Evolutionary conservation across 148 eudicot species (phyloP), one percentile per base, ranked within the genome.

Genomic region (Heliamphora exappendiculata): DNA sequence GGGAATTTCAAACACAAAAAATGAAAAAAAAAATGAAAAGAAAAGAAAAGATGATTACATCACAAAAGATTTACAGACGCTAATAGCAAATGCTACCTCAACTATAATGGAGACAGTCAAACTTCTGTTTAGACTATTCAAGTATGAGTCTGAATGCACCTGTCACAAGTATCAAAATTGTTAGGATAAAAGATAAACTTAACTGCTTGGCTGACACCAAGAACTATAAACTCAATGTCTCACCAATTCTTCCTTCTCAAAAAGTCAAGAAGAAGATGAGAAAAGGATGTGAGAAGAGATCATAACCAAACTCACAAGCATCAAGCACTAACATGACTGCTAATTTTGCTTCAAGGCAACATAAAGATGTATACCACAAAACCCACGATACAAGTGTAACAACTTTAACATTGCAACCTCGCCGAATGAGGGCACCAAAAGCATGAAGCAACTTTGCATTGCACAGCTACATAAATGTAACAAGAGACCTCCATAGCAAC

Each of bases 131-230:
- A 94, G 86, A 81, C 96, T 90, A 73, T 82, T 79, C 81, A 94
- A 89, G 87, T 94, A 94, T 44, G 84, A 78, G 64, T 94, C 84
- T 45, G 98, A 82, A 84, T 94, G 98, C 72, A 94, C 93, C 97
- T 94, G 85, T 28, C 80, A 68, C 59, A 78, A 50, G 26, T 68
- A 69, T 19, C 64, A 67, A 58, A 53, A 77, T 59, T 45, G 55
- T 39, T 42, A 80, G 74, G 62, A 69, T 6, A 47, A 4, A 37
- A 39, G 42, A 29, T 36, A 22, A 59, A 60, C 41, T 63, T 29
- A 3, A 22, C 62, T 3, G 55, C 49, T 26, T 44, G 28, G 65
- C 19, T 13, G 59, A 45, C 39, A 53, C 29, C 29, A 28, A 64
- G 59, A 71, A 49, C 12, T 22, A 72, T 26, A 11, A 78, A 50